Conservation (phyloP, 2,329 filamentous ascomycete genomes). For the Pseudogymnoascus sp. region DNA sequence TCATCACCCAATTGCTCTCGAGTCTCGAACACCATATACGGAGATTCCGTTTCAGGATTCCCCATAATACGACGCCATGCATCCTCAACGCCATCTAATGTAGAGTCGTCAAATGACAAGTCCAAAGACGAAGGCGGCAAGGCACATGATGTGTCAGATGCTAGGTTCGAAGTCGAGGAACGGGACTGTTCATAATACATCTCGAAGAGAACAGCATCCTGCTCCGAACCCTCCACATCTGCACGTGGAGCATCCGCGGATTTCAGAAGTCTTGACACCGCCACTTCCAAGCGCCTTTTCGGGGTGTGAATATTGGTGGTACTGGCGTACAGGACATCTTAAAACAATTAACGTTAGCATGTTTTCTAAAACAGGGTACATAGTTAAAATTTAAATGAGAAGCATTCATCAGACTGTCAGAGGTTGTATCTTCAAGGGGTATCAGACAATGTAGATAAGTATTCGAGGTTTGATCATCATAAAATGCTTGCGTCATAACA, state of each 20-base stretch:
- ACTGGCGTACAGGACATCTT: constrained; percentile 30
- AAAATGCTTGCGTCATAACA: constrained; percentile 32
- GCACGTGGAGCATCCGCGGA: background rate
- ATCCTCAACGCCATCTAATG: constrained; percentile 56
- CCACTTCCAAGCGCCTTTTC: constrained; percentile 23
- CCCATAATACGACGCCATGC: constrained; percentile 57
- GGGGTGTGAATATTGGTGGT: constrained; percentile 19
- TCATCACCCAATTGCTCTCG: constrained; percentile 53
- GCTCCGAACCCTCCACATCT: constrained; percentile 23
- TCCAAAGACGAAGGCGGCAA: constrained; percentile 53
- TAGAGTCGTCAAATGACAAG: constrained; percentile 64
- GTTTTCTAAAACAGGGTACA: constrained; percentile 12
- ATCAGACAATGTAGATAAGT: constrained; percentile 99
- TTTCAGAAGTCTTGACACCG: constrained; percentile 36
- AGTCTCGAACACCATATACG: constrained; percentile 73
- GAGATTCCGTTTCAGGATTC: constrained; percentile 35
- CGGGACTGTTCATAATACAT: constrained; percentile 47
- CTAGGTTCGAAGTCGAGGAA: constrained; percentile 23
- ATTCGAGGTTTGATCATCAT: constrained; percentile 84
- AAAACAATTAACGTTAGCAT: constrained; percentile 19
- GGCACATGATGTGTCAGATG: constrained; percentile 38
- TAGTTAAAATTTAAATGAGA: constrained; percentile 17
- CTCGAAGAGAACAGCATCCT: constrained; percentile 36
- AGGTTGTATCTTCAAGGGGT: constrained; percentile 71
- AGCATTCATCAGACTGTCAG: constrained; percentile 76